A percentile compares a stretch with the other conserved stretches of the same genome.
phyloP scores from a whole-genome alignment of 768 basidiomycete genomes.

The Lactarius evosmus region DNA sequence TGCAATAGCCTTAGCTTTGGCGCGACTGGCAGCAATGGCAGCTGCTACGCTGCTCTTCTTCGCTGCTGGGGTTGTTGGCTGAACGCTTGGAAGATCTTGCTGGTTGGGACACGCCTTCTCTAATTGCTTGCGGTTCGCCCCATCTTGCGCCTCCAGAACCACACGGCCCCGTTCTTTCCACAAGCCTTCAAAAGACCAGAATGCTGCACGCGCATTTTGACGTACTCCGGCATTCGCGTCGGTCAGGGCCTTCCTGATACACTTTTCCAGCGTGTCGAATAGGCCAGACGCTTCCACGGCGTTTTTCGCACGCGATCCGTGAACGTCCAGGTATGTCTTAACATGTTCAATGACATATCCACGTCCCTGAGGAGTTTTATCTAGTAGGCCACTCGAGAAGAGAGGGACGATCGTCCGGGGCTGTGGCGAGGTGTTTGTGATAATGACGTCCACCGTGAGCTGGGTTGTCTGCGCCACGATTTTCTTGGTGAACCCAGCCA shows the following conservation, averaged over 20 bases:
- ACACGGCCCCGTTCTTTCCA: conserved; percentile 69
- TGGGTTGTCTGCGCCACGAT: conserved; percentile 87
- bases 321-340: conserved; percentile 68
- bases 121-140: conserved; percentile 69
- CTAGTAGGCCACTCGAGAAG: conserved; percentile 64
- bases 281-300: conserved; percentile 67
- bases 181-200: conserved; percentile 74
- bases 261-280: conserved; percentile 69
- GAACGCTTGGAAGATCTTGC: conserved; percentile 36
- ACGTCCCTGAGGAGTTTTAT: conserved; percentile 79
- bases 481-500: conserved; percentile 92
- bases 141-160: conserved; percentile 68
- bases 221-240: conserved; percentile 81
- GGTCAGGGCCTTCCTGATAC: conserved; percentile 63
- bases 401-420: conserved; percentile 67
- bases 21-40: conserved; percentile 85
- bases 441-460: conserved; percentile 59
- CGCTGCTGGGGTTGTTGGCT: conserved; percentile 45
- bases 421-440: conserved; percentile 65
- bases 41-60: conserved; percentile 86
- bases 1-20: conserved; percentile 82
- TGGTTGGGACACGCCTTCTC: conserved; percentile 80
- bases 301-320: conserved; percentile 60
- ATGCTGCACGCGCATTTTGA: conserved; percentile 66
- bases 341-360: conserved; percentile 65